These are phyloP conservation scores for Fremontodendron californicum DNA, from an alignment of 345 rosid species.

Conservation along the genomic window DNA sequence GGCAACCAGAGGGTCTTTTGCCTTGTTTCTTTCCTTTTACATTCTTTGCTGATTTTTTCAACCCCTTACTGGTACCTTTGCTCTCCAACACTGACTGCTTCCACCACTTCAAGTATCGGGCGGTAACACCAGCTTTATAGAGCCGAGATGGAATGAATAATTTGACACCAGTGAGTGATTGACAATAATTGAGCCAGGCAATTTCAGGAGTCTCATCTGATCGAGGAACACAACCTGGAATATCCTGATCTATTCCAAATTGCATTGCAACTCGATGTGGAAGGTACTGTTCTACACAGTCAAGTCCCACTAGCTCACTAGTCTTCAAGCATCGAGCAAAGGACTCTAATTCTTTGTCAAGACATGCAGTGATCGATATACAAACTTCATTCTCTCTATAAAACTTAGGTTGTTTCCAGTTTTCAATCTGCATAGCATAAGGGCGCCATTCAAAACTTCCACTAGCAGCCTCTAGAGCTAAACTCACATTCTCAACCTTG, in stretches of 20 bases:
- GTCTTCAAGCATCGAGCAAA: conserved; percentile 29
- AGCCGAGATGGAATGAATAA: conserved; percentile 39
- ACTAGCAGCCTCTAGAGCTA: conserved; percentile 21
- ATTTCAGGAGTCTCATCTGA: conserved; percentile 18
- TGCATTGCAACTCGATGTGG: conserved; percentile 40
- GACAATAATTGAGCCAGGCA: conserved; percentile 31
- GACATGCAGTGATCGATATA: conserved; percentile 1
- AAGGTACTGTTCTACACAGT: conserved; percentile 28
- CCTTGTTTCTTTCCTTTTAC: neutral
- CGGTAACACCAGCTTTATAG: conserved; percentile 28
- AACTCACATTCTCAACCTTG: conserved; percentile 9
- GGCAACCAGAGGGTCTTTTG: neutral
- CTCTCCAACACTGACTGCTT: conserved; percentile 13
- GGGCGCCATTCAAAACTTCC: conserved; percentile 28
- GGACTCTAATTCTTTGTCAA: conserved; percentile 19
- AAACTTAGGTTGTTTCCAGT: conserved; percentile 18
- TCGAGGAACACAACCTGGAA: conserved; percentile 24
- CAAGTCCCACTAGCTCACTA: conserved; percentile 27
- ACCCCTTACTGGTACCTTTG: neutral
- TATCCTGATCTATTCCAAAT: conserved; percentile 36
- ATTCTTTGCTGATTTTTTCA: neutral
- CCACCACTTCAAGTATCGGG: conserved; percentile 46
- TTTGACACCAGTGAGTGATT: conserved; percentile 20
- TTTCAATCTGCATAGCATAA: conserved; percentile 8
- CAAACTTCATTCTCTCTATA: conserved; percentile 21